phyloP scores from a whole-genome alignment of 179 eudicot genomes.

The Nepenthes alata region DNA sequence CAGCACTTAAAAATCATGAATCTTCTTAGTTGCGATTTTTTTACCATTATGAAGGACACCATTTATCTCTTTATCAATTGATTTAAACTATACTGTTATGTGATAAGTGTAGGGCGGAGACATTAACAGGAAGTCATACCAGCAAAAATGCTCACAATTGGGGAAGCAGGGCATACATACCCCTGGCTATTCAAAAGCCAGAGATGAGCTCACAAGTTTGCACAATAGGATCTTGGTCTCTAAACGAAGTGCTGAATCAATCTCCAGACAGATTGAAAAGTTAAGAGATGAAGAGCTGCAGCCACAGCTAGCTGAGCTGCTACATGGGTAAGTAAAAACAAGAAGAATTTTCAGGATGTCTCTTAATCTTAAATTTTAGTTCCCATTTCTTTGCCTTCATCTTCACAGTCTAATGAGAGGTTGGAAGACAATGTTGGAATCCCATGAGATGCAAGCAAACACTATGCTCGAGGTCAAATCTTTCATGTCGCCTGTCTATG shows the following conservation, averaged over 20 bases:
- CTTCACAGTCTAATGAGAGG: conserved; percentile 35
- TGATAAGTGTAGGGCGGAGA: conserved; percentile 29
- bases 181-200: conserved; percentile 17
- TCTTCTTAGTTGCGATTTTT: neutral
- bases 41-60: neutral
- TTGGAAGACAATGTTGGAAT: conserved; percentile 54
- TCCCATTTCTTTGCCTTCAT: neutral
- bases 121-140: conserved; percentile 24
- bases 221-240: conserved; percentile 31
- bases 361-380: neutral
- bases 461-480: conserved; percentile 41
- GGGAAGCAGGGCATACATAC: conserved; percentile 19
- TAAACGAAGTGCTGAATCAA: conserved; percentile 29
- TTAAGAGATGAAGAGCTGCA: conserved; percentile 56
- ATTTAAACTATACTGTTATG: neutral
- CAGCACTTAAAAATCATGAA: neutral
- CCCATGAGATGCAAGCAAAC: conserved; percentile 46
- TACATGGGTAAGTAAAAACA: conserved; percentile 29
- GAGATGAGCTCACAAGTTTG: conserved; percentile 24
- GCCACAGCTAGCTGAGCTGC: conserved; percentile 45
- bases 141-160: conserved; percentile 31
- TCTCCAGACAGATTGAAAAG: conserved; percentile 37
- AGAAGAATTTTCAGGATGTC: neutral
- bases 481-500: conserved; percentile 31
- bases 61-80: neutral